phyloP scores from a whole-genome alignment of 495 filamentous ascomycete species.

The Aspergillus nidulans region DNA sequence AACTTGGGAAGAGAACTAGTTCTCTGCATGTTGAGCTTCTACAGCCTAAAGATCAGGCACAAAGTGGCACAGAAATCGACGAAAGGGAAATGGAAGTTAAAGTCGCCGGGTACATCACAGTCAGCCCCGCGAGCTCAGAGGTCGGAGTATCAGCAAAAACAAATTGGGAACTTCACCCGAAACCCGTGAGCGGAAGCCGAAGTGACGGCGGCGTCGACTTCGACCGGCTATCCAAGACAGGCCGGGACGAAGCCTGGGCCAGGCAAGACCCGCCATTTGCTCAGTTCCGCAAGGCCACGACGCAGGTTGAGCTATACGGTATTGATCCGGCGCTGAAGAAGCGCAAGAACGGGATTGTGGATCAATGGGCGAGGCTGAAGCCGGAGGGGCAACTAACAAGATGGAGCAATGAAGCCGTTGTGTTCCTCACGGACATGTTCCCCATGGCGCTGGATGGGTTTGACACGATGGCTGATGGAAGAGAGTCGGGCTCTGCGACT shows the following conservation, averaged over 20 bases:
- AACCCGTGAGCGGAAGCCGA: slow-evolving; percentile 35
- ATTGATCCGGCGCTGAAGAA: slow-evolving; percentile 33
- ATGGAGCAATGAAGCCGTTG: slow-evolving; percentile 53
- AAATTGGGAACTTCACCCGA: slow-evolving; percentile 44
- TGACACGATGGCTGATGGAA: slow-evolving; percentile 23
- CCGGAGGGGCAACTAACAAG: slow-evolving; percentile 31
- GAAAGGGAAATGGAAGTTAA: slow-evolving; percentile 44
- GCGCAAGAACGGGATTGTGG: slow-evolving; percentile 43
- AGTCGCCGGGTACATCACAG: slow-evolving; percentile 65
- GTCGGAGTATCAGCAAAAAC: slow-evolving; percentile 54
- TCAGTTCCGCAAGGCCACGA: slow-evolving; percentile 49
- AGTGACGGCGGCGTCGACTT: slow-evolving; percentile 24
- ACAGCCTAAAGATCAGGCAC: slow-evolving; percentile 32
- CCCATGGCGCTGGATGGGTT: slow-evolving; percentile 52
- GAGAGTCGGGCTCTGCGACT: slow-evolving; percentile 10
- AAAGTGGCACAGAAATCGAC: not conserved
- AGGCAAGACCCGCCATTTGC: slow-evolving; percentile 34
- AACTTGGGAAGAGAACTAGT: slow-evolving; percentile 65
- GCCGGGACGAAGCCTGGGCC: slow-evolving; percentile 28
- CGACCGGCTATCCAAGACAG: slow-evolving; percentile 33
- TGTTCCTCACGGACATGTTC: slow-evolving; percentile 61
- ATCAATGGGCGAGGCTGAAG: slow-evolving; percentile 63
- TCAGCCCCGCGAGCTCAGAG: slow-evolving; percentile 56
- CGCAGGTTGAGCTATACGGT: slow-evolving; percentile 51
- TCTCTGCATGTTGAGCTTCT: slow-evolving; percentile 64